A percentile compares a stretch with the other conserved stretches of the same genome.
Conservation (phyloP, 495 filamentous ascomycete genomes). For the Margaritispora aquatica region DNA sequence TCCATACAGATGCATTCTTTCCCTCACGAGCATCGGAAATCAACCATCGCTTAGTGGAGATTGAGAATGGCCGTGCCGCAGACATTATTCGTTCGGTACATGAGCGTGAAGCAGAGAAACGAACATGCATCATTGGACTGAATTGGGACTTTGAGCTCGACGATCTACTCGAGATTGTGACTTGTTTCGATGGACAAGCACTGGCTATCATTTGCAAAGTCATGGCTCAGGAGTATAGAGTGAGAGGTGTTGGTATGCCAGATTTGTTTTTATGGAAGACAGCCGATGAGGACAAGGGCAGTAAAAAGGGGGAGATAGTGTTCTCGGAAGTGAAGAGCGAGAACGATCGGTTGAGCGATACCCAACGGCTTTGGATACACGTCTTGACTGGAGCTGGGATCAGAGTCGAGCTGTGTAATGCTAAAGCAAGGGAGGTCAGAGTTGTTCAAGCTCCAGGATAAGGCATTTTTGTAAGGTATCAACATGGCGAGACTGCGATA, state of each 20-base stretch:
- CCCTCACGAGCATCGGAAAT: constrained; percentile 79
- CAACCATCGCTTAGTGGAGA: constrained; percentile 78
- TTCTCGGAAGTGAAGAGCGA: constrained; percentile 92
- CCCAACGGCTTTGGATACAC: constrained; percentile 95
- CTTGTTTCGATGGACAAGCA: constrained; percentile 71
- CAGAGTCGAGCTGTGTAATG: constrained; percentile 82
- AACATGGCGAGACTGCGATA: too few species aligned
- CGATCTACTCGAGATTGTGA: constrained; percentile 78
- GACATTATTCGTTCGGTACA: constrained; percentile 62
- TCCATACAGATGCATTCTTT: constrained; percentile 93
- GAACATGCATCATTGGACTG: constrained; percentile 81
- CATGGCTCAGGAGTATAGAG: constrained; percentile 88
- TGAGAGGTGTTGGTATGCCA: constrained; percentile 81
- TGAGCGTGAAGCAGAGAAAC: constrained; percentile 53
- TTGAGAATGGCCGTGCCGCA: constrained; percentile 67
- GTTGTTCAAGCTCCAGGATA: constrained; percentile 5
- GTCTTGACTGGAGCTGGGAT: constrained; percentile 80
- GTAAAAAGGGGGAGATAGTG: constrained; percentile 53
- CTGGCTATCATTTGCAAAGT: constrained; percentile 84
- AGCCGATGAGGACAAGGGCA: constrained; percentile 26
- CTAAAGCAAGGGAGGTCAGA: constrained; percentile 61
- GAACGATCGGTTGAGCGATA: constrained; percentile 95
- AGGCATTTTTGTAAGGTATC: not conserved
- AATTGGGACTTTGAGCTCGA: constrained; percentile 82
- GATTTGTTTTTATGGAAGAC: constrained; percentile 80